These are phyloP conservation scores for Tanacetum coccineum DNA, from an alignment of 129 eudicot genomes.

Conservation along the genomic window DNA sequence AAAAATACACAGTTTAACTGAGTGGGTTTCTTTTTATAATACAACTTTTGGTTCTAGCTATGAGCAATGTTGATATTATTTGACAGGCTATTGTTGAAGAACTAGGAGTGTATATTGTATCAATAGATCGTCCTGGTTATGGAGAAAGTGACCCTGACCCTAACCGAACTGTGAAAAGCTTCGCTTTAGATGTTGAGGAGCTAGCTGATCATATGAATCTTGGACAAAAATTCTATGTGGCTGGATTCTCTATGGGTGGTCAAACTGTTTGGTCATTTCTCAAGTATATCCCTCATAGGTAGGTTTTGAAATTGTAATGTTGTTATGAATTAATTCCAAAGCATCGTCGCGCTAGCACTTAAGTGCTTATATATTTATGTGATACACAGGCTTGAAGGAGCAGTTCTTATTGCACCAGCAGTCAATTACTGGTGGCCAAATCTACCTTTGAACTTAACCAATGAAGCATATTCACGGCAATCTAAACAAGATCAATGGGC, in stretches of 20 bases:
- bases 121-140: constrained; percentile 78
- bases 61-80: neutral
- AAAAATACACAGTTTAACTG: no score
- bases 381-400: constrained; percentile 59
- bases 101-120: constrained; percentile 53
- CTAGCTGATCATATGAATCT: constrained; percentile 69
- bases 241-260: constrained; percentile 72
- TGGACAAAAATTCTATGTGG: constrained; percentile 60
- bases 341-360: no score
- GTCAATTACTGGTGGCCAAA: constrained; percentile 79
- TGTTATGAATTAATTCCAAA: no score
- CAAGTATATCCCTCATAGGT: constrained; percentile 25
- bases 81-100: constrained; percentile 49
- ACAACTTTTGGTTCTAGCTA: neutral
- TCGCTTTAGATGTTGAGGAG: constrained; percentile 58
- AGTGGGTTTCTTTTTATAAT: no score
- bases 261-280: constrained; percentile 60
- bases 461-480: constrained; percentile 43
- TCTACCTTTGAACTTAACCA: constrained; percentile 51
- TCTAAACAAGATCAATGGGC: constrained; percentile 63
- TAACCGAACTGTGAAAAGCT: constrained; percentile 44
- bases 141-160: constrained; percentile 84
- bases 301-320: no score
- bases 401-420: constrained; percentile 58
- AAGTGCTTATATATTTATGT: no score